phyloP scores from a whole-genome alignment of 495 filamentous ascomycete genomes.

The Opeltia flavorubescens region DNA sequence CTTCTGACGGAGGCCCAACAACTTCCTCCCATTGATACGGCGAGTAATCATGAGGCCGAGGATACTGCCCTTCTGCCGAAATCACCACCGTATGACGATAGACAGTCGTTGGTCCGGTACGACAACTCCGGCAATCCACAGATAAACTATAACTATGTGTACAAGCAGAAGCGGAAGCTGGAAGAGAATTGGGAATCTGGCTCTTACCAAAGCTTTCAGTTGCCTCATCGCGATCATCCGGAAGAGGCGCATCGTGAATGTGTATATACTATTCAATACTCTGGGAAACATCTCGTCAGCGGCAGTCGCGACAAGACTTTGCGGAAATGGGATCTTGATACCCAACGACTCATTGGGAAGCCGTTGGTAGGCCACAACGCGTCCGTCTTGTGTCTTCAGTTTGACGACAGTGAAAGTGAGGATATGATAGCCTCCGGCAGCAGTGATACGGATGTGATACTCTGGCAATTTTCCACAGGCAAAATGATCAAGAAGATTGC shows the following conservation, averaged over 20 bases:
- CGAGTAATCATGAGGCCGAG: conserved; percentile 10
- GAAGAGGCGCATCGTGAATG: conserved; percentile 84
- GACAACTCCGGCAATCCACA: conserved; percentile 12
- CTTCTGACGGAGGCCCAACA: background rate
- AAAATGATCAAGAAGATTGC: conserved; percentile 56
- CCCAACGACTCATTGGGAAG: conserved; percentile 52
- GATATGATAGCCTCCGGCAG: conserved; percentile 90
- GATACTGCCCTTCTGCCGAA: background rate
- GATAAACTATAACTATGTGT: conserved; percentile 75
- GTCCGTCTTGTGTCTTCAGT: conserved; percentile 90
- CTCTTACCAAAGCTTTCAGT: conserved; percentile 69
- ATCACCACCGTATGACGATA: background rate
- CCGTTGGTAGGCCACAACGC: conserved; percentile 67
- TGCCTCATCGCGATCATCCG: conserved; percentile 68
- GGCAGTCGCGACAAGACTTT: conserved; percentile 81
- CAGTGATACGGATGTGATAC: conserved; percentile 74
- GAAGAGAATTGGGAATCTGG: conserved; percentile 87
- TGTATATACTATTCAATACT: conserved; percentile 88
- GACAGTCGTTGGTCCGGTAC: conserved; percentile 6
- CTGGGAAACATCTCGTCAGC: conserved; percentile 74
- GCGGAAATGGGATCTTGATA: conserved; percentile 81
- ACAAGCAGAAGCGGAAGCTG: conserved; percentile 69
- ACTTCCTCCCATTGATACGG: background rate
- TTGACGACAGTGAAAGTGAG: conserved; percentile 79
- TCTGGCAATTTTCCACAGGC: conserved; percentile 91